Evolutionary conservation across 2,329 filamentous ascomycete genomes (phyloP).

Genomic region (Ophiostoma quercus): DNA sequence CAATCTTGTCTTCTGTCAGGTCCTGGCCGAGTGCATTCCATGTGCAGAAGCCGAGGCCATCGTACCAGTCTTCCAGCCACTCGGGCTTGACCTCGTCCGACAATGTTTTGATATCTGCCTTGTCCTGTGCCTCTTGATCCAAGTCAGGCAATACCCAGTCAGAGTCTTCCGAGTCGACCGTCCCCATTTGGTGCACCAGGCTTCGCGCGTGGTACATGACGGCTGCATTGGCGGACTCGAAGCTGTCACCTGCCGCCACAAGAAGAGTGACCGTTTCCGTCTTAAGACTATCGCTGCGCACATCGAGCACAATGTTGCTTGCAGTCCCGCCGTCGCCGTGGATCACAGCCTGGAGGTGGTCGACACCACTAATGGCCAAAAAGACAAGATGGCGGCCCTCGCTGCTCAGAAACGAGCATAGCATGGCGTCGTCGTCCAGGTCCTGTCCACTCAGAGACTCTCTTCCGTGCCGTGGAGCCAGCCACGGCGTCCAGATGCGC

Average conservation of each 20-base stretch:
- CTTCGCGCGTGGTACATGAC: slow-evolving; percentile 83
- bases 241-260: slow-evolving; percentile 63
- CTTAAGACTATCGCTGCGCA: slow-evolving; percentile 62
- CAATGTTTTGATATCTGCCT: slow-evolving; percentile 15
- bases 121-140: not conserved
- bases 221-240: slow-evolving; percentile 71
- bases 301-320: slow-evolving; percentile 64
- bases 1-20: slow-evolving; percentile 73
- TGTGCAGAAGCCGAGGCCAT: slow-evolving; percentile 89
- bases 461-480: slow-evolving; percentile 80
- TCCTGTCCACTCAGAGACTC: slow-evolving; percentile 45
- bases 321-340: slow-evolving; percentile 49
- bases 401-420: slow-evolving; percentile 69
- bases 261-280: slow-evolving; percentile 57
- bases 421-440: slow-evolving; percentile 63
- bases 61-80: slow-evolving; percentile 86
- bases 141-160: no score
- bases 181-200: slow-evolving; percentile 44
- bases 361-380: slow-evolving; percentile 69
- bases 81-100: slow-evolving; percentile 47
- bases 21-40: slow-evolving; percentile 90
- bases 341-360: slow-evolving; percentile 65
- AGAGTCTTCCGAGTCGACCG: not conserved
- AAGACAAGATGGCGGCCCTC: slow-evolving; percentile 72
- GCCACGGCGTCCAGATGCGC: slow-evolving; percentile 75